Evolutionary conservation across 2,329 filamentous ascomycete species (phyloP).

Genomic region (Colletotrichum sp.): DNA sequence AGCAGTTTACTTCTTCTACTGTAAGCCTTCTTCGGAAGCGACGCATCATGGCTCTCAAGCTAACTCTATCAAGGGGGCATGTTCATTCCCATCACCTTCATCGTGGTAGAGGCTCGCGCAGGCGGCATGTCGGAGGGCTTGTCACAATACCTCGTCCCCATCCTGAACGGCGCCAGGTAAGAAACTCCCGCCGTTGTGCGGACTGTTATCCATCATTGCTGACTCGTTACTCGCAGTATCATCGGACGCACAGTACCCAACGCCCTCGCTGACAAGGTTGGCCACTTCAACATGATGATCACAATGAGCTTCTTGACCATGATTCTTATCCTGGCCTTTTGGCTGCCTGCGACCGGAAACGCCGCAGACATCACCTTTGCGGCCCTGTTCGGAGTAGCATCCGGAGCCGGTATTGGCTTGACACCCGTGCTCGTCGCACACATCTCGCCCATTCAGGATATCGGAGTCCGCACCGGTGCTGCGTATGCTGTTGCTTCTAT

Average conservation of each 20-base stretch:
- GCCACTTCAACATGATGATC: slow-evolving; percentile 38
- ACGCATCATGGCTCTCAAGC: background rate
- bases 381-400: slow-evolving; percentile 38
- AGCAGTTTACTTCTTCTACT: slow-evolving; percentile 35
- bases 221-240: background rate
- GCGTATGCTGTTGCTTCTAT: slow-evolving; percentile 20
- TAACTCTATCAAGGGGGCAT: background rate
- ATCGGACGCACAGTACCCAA: slow-evolving; percentile 28
- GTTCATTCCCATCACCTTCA: slow-evolving; percentile 23
- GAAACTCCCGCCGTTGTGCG: background rate
- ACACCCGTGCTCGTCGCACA: slow-evolving; percentile 42
- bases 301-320: slow-evolving; percentile 45
- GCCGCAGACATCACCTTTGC: slow-evolving; percentile 33
- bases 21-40: background rate
- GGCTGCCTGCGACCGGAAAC: slow-evolving; percentile 34
- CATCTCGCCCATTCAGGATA: slow-evolving; percentile 58
- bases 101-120: slow-evolving; percentile 25
- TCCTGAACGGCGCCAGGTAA: slow-evolving; percentile 25
- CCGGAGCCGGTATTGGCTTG: slow-evolving; percentile 36
- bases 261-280: slow-evolving; percentile 27
- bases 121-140: slow-evolving; percentile 23
- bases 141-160: slow-evolving; percentile 27
- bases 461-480: slow-evolving; percentile 58
- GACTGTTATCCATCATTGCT: background rate
- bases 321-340: slow-evolving; percentile 38